Evolutionary conservation across 441 rosid species (phyloP), one percentile per base, ranked within the genome.

Genomic region (Corymbia calophylla): DNA sequence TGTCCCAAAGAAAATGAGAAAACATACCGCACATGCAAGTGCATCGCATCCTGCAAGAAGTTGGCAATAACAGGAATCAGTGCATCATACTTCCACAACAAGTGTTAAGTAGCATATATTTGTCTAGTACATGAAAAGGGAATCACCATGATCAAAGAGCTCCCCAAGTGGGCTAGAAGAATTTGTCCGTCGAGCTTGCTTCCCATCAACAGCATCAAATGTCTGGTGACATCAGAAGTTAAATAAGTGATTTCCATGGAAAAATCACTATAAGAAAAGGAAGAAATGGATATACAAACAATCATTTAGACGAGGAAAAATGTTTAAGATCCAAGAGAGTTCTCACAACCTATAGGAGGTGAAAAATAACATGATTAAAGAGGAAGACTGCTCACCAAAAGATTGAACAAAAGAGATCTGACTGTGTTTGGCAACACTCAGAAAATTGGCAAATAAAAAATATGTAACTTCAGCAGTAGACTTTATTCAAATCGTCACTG

Each of bases 181-280:
- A 89, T 93, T 97, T 60, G 99, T 98, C 87, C 99, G 93, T 17
- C 99, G 93, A n/a, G 99, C 99, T 97, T 98, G 99, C 91, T 98
- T 98, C 73, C 99, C 99, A 93, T 97, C 99, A 93, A 98, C 97
- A 89, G 97, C 98, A 94, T 98, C 99, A 93, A 98, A 98, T 77
- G 99, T 98, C 99, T 98, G 89, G 89, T 89, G 66, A 48, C 39
- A 6, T 32, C 49, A 80, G 23, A 82, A 14, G 68, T 88, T 77
- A 91, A 25, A 86, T 64, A 66, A 48, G 17, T 77, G n/a, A 77
- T 77, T 31, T 21, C 49, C n/a, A 73, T 2, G 48, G 27, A 73
- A 73, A 73, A 49, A 73, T 39, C 51, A 39, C 49, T 73, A 73
- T 39, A 4, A 11, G 51, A 10, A 73, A 73, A 21, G n/a, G n/a